Evolutionary conservation across 805 yeast species (phyloP), one percentile per base, ranked within the genome.

Genomic region (Metschnikowia picachoensis): DNA sequence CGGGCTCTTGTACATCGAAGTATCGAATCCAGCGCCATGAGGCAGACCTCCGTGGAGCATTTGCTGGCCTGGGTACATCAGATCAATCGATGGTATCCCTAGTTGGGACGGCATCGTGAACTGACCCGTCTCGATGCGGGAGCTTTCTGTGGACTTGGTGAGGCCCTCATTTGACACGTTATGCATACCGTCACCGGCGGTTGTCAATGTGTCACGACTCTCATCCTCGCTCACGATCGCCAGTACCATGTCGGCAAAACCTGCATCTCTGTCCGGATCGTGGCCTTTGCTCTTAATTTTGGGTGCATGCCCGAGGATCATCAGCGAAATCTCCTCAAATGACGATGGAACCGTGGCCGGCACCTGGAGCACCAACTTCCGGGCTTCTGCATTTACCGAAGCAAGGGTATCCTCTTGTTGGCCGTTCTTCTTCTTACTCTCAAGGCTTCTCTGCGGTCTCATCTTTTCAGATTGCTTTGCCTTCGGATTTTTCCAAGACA

Each of bases 311-410:
- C 56, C 63, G 8, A 61, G 49, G 29, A 71, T 71, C 40, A 62
- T 58, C 32, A 61, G 61, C 52, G 68, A 70, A 37, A 71, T 70
- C 31, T 69, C 74, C 32, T 63, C 67, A n/a, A 68, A 55, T 0
- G 72, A 60, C 8, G 54, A 44, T 4, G 67, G 66, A 3, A 56
- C 25, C 2, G 43, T 36, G 5, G 37, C 47, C 3, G 42, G 32
- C 11, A 34, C 38, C 28, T 41, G 46, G 7, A 37, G 15, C 28
- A 15, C 4, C 2, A 37, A 17, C 35, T 20, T 9, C 16, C 30
- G 34, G 27, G 15, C 15, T 25, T 39, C 41, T 11, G 27, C 16
- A 31, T 35, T 35, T 35, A 15, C 30, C 8, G 28, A 28, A 11
- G 44, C 12, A 7, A 25, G 1, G 13, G 17, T 33, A 29, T 25